A percentile compares a stretch with the other conserved stretches of the same genome.
phyloP scores from a whole-genome alignment of 1,284 basidiomycete genomes.

The Leucoagaricus sp. region DNA sequence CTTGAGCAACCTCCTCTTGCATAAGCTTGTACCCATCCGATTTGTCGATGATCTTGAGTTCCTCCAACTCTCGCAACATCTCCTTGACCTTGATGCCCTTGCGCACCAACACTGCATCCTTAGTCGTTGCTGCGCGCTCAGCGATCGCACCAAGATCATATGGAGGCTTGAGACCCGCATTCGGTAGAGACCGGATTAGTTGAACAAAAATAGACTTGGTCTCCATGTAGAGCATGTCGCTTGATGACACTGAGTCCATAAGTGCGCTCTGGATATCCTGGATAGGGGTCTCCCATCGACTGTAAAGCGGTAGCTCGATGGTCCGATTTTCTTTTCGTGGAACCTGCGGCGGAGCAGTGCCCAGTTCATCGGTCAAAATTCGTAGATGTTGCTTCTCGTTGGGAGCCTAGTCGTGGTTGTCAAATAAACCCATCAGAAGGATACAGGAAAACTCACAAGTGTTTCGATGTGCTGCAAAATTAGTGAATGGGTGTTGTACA shows the following conservation, averaged over 20 bases:
- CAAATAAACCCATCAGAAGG: constrained; percentile 8
- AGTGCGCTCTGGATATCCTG: constrained; percentile 96
- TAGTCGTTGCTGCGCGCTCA: constrained; percentile 94
- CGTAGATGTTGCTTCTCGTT: constrained; percentile 98
- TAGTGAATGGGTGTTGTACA: constrained; percentile 97
- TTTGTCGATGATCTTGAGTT: constrained; percentile 84
- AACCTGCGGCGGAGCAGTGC: constrained; percentile 89
- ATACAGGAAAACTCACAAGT: constrained; percentile 57
- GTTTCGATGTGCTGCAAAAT: constrained; percentile 95
- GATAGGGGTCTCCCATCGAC: constrained; percentile 98
- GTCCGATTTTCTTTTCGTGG: constrained; percentile 97
- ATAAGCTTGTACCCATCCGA: constrained; percentile 89
- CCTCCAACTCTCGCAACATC: constrained; percentile 95
- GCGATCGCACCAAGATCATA: constrained; percentile 90
- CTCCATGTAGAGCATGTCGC: constrained; percentile 99
- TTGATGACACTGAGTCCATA: constrained; percentile 97
- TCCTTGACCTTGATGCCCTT: constrained; percentile 99
- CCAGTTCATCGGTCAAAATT: constrained; percentile 94
- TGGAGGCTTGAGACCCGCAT: constrained; percentile 81
- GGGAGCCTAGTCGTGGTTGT: constrained; percentile 66
- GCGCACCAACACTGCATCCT: constrained; percentile 92
- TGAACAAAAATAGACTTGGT: constrained; percentile 99
- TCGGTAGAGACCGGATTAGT: constrained; percentile 92
- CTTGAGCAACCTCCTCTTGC: constrained; percentile 95
- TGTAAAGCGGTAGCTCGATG: constrained; percentile 91